Base-by-base conservation (phyloP, 208 protist species). In the Crithidia thermophila region DNA sequence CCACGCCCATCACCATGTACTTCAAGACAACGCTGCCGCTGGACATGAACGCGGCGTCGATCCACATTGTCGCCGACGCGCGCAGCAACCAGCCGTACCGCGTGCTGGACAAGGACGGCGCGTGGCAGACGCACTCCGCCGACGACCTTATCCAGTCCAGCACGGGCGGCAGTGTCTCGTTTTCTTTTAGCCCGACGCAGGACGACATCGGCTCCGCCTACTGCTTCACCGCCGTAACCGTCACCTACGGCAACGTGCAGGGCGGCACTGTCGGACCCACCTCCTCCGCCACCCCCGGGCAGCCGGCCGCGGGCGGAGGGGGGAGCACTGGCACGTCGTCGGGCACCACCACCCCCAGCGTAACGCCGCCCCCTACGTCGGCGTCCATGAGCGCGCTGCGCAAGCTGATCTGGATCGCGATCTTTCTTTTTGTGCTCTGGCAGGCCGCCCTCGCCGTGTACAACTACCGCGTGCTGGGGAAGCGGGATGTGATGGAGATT, bases 401-500 rank as follows among this genome's bases (percentile, higher is more conserved):
- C 9, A 14, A 36, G 31, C 40, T 85, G 0, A 33, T 81, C n/a
- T 30, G 62, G 31, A 31, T 86, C 10, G 42, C 36, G 13, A 16
- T 85, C n/a, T 6, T 91, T 3, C 21, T 89, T 20, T 46, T 79
- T 55, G 21, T 74, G 3, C 20, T 67, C 14, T 95, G 88, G 64
- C 49, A 93, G 47, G 40, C 79, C 4, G 71, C 66, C 16, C 65
- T 75, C 23, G 72, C 81, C 10, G 72, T 72, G 23, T 82, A 91
- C 68, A 93, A 93, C 55, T 91, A 92, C 45, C 61, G 65, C 37
- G 40, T 80, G 4, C 72, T 72, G 13, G 81, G 80, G 20, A 77
- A 89, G 25, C 78, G 51, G 9, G 64, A 90, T 37, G 82, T 95
- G 47, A 89, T 89, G 34, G 81, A 90, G 7, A 91, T 91, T 60